A percentile compares a stretch with the other conserved stretches of the same genome.
These are phyloP conservation scores for Aspergillus fumigatiaffinis DNA, from an alignment of 2,329 filamentous ascomycete genomes.

Conservation along the genomic window DNA sequence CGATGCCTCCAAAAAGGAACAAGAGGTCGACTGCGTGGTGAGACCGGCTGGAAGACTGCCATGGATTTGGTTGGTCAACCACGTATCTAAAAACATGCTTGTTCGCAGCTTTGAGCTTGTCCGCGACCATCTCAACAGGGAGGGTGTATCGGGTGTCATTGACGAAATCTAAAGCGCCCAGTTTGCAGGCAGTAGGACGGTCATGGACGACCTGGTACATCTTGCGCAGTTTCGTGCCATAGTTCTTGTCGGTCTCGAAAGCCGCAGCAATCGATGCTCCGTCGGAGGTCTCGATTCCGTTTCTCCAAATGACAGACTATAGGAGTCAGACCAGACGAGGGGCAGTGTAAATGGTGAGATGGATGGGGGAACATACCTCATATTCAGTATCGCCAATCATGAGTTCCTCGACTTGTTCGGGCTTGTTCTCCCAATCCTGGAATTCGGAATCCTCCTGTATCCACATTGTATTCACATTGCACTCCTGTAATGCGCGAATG, in stretches of 20 bases:
- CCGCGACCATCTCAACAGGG: slow-evolving; percentile 27
- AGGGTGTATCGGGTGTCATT: slow-evolving; percentile 30
- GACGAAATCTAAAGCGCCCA: slow-evolving; percentile 38
- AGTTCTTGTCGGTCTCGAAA: slow-evolving; percentile 31
- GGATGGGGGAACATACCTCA: slow-evolving; percentile 28
- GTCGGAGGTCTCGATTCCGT: slow-evolving; percentile 38
- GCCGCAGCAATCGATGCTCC: slow-evolving; percentile 30
- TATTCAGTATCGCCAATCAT: slow-evolving; percentile 45
- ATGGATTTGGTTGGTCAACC: slow-evolving; percentile 46
- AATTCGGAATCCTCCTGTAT: slow-evolving; percentile 39
- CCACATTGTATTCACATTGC: slow-evolving; percentile 42
- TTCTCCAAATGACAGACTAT: slow-evolving; percentile 46
- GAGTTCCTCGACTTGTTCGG: slow-evolving; percentile 33
- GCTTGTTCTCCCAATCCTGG: slow-evolving; percentile 34
- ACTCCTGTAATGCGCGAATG: slow-evolving; percentile 32
- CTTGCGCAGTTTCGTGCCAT: slow-evolving; percentile 31
- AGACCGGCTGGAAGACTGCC: slow-evolving; percentile 44
- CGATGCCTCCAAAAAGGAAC: slow-evolving; percentile 42
- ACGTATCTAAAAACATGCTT: slow-evolving; percentile 38
- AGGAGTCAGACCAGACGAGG: not conserved
- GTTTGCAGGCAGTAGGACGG: slow-evolving; percentile 38
- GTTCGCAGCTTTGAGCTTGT: slow-evolving; percentile 22
- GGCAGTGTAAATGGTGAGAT: too few relatives aligned
- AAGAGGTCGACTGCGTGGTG: slow-evolving; percentile 49
- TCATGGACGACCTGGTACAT: slow-evolving; percentile 41